These are phyloP conservation scores for Kodamaea anthophila DNA, from an alignment of 1,139 yeast species.

Conservation along the genomic window DNA sequence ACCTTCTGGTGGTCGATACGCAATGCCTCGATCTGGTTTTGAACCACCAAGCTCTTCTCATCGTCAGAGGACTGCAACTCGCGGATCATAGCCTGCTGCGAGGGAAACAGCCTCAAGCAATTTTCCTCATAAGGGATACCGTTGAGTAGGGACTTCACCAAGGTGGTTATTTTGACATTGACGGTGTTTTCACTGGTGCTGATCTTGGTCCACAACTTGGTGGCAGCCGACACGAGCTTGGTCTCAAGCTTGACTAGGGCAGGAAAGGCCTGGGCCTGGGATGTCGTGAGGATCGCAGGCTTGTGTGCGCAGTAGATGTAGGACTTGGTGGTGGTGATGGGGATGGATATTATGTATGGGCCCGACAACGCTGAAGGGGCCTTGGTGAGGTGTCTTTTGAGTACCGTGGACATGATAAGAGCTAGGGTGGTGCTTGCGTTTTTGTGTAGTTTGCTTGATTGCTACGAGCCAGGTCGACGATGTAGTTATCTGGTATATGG, in stretches of 20 bases:
- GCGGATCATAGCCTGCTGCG: slow-evolving; percentile 42
- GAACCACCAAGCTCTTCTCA: slow-evolving; percentile 15
- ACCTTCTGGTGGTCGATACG: slow-evolving; percentile 28
- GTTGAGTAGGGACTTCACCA: slow-evolving; percentile 31
- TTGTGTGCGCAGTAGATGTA: slow-evolving; percentile 58
- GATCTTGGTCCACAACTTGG: slow-evolving; percentile 43
- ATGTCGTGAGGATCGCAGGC: slow-evolving; percentile 22
- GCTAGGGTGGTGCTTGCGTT: too few species aligned
- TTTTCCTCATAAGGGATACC: slow-evolving; percentile 49
- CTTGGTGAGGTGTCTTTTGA: too few species aligned
- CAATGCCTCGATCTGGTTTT: slow-evolving; percentile 26
- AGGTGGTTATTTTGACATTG: slow-evolving; percentile 34
- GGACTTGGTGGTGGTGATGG: slow-evolving; percentile 51
- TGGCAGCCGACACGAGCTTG: slow-evolving; percentile 31
- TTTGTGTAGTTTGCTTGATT: too few species aligned
- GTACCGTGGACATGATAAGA: too few species aligned
- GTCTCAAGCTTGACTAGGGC: slow-evolving; percentile 32
- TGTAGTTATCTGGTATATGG: too few species aligned
- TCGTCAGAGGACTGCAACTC: slow-evolving; percentile 19
- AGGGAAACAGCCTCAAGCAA: slow-evolving; percentile 48
- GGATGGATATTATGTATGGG: slow-evolving; percentile 53
- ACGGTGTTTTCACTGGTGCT: slow-evolving; percentile 29
- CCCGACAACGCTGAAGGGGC: too few species aligned
- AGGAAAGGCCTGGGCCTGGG: slow-evolving; percentile 27
- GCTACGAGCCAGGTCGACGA: too few species aligned